Percentiles rank a stretch among this genome's conserved stretches.
Evolutionary conservation across 371 early-diverging fungal genomes (phyloP).

Genomic region (Batrachochytrium dendrobatidis): DNA sequence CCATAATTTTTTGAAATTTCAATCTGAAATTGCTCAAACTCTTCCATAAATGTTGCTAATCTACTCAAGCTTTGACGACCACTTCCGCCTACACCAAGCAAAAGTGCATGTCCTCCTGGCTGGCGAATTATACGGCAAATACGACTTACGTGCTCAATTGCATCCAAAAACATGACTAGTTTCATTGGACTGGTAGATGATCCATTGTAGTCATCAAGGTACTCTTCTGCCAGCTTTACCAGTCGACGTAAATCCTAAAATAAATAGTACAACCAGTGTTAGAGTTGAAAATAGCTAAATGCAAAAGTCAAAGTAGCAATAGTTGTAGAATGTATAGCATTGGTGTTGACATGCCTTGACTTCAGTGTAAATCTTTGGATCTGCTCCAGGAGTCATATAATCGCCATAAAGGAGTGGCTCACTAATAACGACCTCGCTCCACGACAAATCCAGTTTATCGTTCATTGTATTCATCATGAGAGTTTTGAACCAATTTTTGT

Average conservation of each 20-base stretch:
- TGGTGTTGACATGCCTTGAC: conserved; percentile 34
- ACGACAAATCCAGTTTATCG: conserved; percentile 30
- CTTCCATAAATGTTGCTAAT: conserved; percentile 52
- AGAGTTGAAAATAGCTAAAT: too few species aligned
- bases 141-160: conserved; percentile 50
- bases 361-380: conserved; percentile 43
- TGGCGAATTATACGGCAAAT: conserved; percentile 52
- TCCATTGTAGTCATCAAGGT: conserved; percentile 52
- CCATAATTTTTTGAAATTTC: conserved; percentile 57
- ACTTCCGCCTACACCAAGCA: conserved; percentile 54
- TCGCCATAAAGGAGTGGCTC: conserved; percentile 52
- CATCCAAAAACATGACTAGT: conserved; percentile 53
- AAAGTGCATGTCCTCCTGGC: conserved; percentile 48
- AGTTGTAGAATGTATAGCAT: too few species aligned
- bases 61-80: conserved; percentile 48
- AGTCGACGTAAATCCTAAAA: conserved; percentile 36
- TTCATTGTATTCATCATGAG: conserved; percentile 35
- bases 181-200: conserved; percentile 48
- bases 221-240: conserved; percentile 49
- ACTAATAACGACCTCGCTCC: conserved; percentile 39
- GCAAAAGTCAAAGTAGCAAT: too few species aligned
- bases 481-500: conserved; percentile 44
- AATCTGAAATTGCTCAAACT: conserved; percentile 51
- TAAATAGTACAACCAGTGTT: too few species aligned
- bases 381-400: conserved; percentile 48